These are phyloP conservation scores for Aspergillus alliaceus DNA, from an alignment of 2,329 filamentous ascomycete species.

Conservation along the genomic window DNA sequence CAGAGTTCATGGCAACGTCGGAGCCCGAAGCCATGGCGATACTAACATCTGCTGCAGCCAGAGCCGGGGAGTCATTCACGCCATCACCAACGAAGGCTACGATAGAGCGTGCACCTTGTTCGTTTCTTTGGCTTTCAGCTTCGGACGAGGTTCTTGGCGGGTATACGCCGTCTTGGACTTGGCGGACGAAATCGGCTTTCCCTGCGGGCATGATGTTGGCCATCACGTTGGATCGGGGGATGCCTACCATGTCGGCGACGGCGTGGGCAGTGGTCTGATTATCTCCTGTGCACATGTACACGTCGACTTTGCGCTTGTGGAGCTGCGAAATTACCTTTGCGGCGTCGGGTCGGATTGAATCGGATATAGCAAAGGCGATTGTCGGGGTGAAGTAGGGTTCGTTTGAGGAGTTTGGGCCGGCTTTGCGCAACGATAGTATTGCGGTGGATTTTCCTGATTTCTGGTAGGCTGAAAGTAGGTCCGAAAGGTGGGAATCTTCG, in stretches of 20 bases:
- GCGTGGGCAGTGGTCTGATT: conserved; percentile 81
- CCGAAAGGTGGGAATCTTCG: conserved; percentile 35
- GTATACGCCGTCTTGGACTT: conserved; percentile 32
- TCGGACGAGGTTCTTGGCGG: conserved; percentile 1
- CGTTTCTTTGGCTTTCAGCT: conserved; percentile 10
- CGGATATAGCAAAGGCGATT: conserved; percentile 73
- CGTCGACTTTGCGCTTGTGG: conserved; percentile 63
- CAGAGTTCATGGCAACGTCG: conserved; percentile 78
- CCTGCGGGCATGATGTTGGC: conserved; percentile 83
- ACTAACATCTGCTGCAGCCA: conserved; percentile 77
- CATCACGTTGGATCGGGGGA: conserved; percentile 71
- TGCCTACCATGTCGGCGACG: conserved; percentile 74
- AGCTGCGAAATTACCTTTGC: conserved; percentile 64
- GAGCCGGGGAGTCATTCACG: conserved; percentile 80
- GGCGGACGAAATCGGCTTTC: conserved; percentile 56
- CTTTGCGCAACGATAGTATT: conserved; percentile 41
- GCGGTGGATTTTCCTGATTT: conserved; percentile 46
- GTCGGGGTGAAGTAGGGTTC: conserved; percentile 47
- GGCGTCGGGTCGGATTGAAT: conserved; percentile 76
- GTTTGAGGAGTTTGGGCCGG: conserved; percentile 6
- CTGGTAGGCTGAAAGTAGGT: conserved; percentile 40
- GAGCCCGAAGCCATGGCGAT: conserved; percentile 80
- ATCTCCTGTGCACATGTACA: conserved; percentile 94
- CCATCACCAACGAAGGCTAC: conserved; percentile 86
- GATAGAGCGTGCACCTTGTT: conserved; percentile 46